Base-by-base conservation (phyloP, 2,329 filamentous ascomycete species). In the Verticillium albo-atrum region DNA sequence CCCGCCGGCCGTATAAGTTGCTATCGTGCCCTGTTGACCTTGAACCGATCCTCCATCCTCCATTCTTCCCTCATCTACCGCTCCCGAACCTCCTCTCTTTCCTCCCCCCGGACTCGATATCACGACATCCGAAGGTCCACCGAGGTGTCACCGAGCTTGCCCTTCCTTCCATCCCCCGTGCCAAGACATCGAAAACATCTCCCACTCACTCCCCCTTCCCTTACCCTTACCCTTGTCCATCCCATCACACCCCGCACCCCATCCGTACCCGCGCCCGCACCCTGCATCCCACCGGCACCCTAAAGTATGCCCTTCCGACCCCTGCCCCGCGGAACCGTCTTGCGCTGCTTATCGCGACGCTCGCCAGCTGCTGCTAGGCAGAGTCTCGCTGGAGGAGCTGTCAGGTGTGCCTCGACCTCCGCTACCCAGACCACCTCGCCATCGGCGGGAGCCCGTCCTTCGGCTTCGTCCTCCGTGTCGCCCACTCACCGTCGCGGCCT, bases 1-100 rank as follows among this genome's bases (percentile, higher is more conserved):
- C 34, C 52, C 27, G 30, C 54, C 55, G 55, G 26, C 10, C 55
- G 55, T 57, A 57, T 57, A 57, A 57, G 55, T 57, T 57, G 55
- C 15, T 20, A 17, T 35, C 15, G 6, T 32, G 54, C 32, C 54
- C 54, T 30, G 27, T 54, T 54, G 27, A 28, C 23, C 52, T 9
- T 6, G 20, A 10, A 17, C 20, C 10, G 17, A 28, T n/a, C 28
- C n/a, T 30, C 52, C 26, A 20, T 23, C 30, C n/a, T 30, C 52
- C 26, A 20, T 23, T 20, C 12, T 28, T 25, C 42, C n/a, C n/a
- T 50, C 42, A 25, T 10, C 20, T 14, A 50, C 42, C 17, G 3
- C n/a, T 23, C 20, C 42, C 10, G 42, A 23, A 32, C 30, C 30
- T 32, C 30, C n/a, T n/a, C n/a, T n/a, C n/a, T n/a, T n/a, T n/a